Evolutionary conservation across 495 filamentous ascomycete species (phyloP).

Genomic region (Penicillium canariense): DNA sequence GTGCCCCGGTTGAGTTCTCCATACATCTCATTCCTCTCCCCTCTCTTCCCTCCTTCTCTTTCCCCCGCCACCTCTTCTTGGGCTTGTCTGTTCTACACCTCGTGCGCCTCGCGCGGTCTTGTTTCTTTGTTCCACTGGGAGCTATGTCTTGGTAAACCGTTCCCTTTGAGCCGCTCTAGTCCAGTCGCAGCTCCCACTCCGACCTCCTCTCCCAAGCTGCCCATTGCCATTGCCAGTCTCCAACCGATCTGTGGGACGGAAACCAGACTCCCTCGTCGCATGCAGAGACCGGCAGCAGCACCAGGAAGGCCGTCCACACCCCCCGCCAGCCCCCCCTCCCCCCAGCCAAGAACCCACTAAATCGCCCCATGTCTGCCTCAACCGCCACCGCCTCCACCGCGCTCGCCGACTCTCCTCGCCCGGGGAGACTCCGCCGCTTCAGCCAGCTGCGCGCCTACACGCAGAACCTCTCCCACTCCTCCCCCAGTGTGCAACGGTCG

Average conservation of each 20-base stretch:
- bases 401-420: constrained; percentile 41
- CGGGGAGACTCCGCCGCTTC: constrained; percentile 66
- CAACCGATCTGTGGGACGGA: neutral
- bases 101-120: neutral
- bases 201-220: neutral
- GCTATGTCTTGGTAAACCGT: constrained; percentile 6
- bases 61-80: neutral
- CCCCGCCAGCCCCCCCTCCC: neutral
- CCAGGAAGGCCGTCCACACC: neutral
- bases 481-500: constrained; percentile 31
- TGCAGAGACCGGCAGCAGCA: neutral
- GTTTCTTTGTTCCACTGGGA: neutral
- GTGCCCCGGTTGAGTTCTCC: neutral
- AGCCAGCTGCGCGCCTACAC: constrained; percentile 74
- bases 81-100: neutral
- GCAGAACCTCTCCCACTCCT: constrained; percentile 47
- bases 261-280: neutral
- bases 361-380: constrained; percentile 33
- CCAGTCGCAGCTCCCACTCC: constrained; percentile 19
- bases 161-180: constrained; percentile 8
- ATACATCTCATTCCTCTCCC: neutral
- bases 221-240: neutral
- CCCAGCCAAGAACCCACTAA: neutral
- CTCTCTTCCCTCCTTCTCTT: neutral
- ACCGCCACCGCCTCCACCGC: constrained; percentile 44